A percentile compares a stretch with the other conserved stretches of the same genome.
phyloP scores from a whole-genome alignment of 2,329 filamentous ascomycete species.

The Biscogniauxia marginata region DNA sequence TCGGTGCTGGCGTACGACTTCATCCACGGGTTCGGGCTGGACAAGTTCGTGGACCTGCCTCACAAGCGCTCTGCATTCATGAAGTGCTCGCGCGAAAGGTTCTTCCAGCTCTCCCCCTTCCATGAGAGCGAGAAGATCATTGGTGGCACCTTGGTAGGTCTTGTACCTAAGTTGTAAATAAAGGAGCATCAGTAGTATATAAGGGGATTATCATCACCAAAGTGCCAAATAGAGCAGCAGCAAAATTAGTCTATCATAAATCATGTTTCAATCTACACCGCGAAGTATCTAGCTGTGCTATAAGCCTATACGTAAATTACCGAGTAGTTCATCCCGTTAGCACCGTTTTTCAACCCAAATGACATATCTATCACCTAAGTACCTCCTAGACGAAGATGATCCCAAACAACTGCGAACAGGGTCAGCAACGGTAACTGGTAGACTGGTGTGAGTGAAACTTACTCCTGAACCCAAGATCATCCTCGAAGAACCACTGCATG shows the following conservation, averaged over 20 bases:
- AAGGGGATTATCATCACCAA: neutral
- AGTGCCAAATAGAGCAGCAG: neutral
- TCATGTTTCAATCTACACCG: neutral
- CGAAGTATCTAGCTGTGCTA: neutral
- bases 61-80: slow-evolving; percentile 70
- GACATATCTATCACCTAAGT: slow-evolving; percentile 19
- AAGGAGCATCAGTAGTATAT: neutral
- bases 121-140: slow-evolving; percentile 55
- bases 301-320: too few species aligned
- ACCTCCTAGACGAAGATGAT: slow-evolving; percentile 31
- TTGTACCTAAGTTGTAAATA: slow-evolving; percentile 52
- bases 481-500: slow-evolving; percentile 62
- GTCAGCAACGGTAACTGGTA: slow-evolving; percentile 5
- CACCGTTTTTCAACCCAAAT: neutral
- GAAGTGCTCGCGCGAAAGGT: slow-evolving; percentile 63
- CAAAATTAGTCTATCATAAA: neutral
- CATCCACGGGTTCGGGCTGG: slow-evolving; percentile 68
- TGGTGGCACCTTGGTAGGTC: slow-evolving; percentile 51
- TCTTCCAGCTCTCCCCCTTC: slow-evolving; percentile 66
- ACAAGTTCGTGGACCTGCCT: slow-evolving; percentile 70
- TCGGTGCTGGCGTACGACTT: slow-evolving; percentile 74
- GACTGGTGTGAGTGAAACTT: slow-evolving; percentile 34
- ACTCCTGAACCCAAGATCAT: slow-evolving; percentile 66
- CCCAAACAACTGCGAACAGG: slow-evolving; percentile 28
- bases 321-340: neutral